A percentile compares a stretch with the other conserved stretches of the same genome.
phyloP scores from a whole-genome alignment of 495 filamentous ascomycete genomes.

The Penicillium pulvis region DNA sequence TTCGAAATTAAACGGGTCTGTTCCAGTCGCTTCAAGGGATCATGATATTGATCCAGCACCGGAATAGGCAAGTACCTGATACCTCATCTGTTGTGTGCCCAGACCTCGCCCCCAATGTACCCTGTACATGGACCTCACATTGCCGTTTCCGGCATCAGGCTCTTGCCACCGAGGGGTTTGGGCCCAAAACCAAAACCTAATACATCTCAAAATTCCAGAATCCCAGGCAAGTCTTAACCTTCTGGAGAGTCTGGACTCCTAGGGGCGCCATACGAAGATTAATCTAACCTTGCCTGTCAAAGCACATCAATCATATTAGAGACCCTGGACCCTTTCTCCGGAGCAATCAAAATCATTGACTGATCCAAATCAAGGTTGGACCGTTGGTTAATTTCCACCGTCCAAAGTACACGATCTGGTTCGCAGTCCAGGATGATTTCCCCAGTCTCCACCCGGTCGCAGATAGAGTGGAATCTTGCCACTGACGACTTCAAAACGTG shows the following conservation, averaged over 20 bases:
- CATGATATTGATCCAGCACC: not conserved
- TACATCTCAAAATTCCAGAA: not conserved
- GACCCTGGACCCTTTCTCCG: not conserved
- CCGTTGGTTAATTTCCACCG: conserved; percentile 26
- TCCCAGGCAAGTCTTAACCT: too few species aligned
- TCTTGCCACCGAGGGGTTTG: conserved; percentile 5
- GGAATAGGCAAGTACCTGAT: conserved; percentile 2
- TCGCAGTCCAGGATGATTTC: conserved; percentile 23
- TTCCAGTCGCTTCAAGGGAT: not conserved
- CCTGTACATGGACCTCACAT: not conserved
- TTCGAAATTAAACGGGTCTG: not conserved
- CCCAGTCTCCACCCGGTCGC: conserved; percentile 20
- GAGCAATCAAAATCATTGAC: not conserved
- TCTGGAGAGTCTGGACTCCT: not conserved
- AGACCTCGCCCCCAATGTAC: not conserved
- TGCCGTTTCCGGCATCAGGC: conserved; percentile 8
- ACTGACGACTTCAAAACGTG: conserved; percentile 12
- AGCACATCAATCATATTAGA: not conserved
- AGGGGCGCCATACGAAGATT: not conserved
- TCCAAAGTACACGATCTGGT: conserved; percentile 25
- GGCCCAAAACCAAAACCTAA: not conserved
- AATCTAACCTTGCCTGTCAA: not conserved
- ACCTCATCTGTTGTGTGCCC: not conserved
- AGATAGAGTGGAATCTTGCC: conserved; percentile 25
- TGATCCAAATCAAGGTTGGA: conserved; percentile 1